A percentile compares a stretch with the other conserved stretches of the same genome.
Conservation (phyloP, 768 basidiomycete species). For the Goffeauzyma gilvescens region DNA sequence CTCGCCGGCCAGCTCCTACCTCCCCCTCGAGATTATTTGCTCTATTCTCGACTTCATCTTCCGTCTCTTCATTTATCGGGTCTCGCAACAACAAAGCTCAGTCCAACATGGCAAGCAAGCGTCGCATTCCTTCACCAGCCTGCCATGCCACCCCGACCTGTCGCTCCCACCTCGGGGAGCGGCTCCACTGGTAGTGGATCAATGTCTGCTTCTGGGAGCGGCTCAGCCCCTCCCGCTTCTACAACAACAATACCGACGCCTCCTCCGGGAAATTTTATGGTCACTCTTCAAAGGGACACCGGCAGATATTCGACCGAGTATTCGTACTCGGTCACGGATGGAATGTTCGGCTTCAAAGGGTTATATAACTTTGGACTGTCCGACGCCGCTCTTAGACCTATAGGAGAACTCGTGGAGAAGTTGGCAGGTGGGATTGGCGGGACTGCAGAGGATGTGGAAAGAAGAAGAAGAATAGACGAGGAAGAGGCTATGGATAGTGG, state of each 20-base stretch:
- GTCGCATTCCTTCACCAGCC: slow-evolving; percentile 41
- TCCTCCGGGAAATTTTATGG: slow-evolving; percentile 40
- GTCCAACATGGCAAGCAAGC: slow-evolving; percentile 58
- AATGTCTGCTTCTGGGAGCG: too few relatives aligned
- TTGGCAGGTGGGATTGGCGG: slow-evolving; percentile 17
- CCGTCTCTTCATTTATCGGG: slow-evolving; percentile 78
- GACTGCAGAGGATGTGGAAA: slow-evolving; percentile 17
- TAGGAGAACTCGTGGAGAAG: slow-evolving; percentile 29
- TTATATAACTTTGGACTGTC: slow-evolving; percentile 80
- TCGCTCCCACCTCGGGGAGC: slow-evolving; percentile 15
- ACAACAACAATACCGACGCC: slow-evolving; percentile 12
- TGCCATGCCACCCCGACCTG: slow-evolving; percentile 37
- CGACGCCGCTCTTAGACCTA: slow-evolving; percentile 32
- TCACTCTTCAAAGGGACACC: slow-evolving; percentile 76
- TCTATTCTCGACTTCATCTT: slow-evolving; percentile 79
- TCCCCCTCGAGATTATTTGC: slow-evolving; percentile 53
- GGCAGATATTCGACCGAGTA: slow-evolving; percentile 89
- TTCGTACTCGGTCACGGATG: slow-evolving; percentile 80
- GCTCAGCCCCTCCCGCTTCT: too few relatives aligned
- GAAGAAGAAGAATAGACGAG: slow-evolving; percentile 70
- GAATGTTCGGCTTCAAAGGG: slow-evolving; percentile 73
- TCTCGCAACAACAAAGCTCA: slow-evolving; percentile 62
- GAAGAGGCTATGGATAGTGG: slow-evolving; percentile 86
- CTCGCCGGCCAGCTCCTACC: slow-evolving; percentile 52
- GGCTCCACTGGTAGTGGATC: too few relatives aligned